Evolutionary conservation across 176 grass and related monocot species (phyloP).

Genomic region (Oryza meyeriana): DNA sequence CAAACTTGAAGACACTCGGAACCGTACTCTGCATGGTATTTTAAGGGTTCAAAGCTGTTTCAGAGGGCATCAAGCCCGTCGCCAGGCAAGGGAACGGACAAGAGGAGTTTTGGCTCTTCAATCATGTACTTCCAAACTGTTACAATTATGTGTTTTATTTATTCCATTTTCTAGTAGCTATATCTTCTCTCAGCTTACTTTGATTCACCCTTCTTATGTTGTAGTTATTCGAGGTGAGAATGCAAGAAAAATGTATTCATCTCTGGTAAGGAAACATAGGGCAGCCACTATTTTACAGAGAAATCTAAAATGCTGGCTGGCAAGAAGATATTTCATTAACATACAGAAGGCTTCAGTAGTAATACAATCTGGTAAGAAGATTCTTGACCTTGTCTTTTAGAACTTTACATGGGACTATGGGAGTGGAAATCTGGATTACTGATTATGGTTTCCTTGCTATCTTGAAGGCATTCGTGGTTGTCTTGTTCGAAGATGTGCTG

Average conservation of each 20-base stretch:
- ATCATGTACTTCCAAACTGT: slow-evolving; percentile 57
- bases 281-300: slow-evolving; percentile 64
- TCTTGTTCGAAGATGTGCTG: slow-evolving; percentile 77
- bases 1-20: slow-evolving; percentile 93
- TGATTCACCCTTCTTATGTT: background rate
- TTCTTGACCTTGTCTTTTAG: background rate
- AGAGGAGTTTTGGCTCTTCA: slow-evolving; percentile 83
- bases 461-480: slow-evolving; percentile 70
- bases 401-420: slow-evolving; percentile 8
- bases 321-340: slow-evolving; percentile 66
- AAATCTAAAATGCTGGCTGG: slow-evolving; percentile 64
- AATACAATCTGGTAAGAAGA: slow-evolving; percentile 77
- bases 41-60: slow-evolving; percentile 99
- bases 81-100: slow-evolving; percentile 56
- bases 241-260: slow-evolving; percentile 56
- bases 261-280: slow-evolving; percentile 56
- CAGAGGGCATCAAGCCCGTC: slow-evolving; percentile 75
- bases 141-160: background rate
- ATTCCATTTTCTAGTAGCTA: background rate
- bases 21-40: slow-evolving; percentile 87
- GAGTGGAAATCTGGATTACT: slow-evolving; percentile 3
- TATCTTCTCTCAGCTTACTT: slow-evolving; percentile 19
- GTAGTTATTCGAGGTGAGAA: slow-evolving; percentile 85
- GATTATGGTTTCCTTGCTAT: slow-evolving; percentile 12
- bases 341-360: slow-evolving; percentile 66